These are phyloP conservation scores for Umbelopsis ramanniana DNA, from an alignment of 192 early-diverging fungal species.

Conservation along the genomic window DNA sequence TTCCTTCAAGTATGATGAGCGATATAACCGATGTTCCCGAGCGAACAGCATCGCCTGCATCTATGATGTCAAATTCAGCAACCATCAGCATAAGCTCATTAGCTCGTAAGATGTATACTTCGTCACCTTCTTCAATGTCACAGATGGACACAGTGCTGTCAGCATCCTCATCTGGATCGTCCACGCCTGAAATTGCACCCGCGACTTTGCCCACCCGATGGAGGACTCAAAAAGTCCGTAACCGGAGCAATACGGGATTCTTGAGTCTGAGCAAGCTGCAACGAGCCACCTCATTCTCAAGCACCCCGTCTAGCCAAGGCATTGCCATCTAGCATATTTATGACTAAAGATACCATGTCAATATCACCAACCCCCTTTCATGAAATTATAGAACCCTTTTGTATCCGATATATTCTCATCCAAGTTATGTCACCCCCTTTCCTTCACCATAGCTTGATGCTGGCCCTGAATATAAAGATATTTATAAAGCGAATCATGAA, in stretches of 20 bases:
- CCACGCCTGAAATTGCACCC: constrained; percentile 1
- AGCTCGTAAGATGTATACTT: constrained; percentile 5
- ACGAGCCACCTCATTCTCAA: background rate
- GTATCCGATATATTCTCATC: background rate
- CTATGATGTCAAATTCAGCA: background rate
- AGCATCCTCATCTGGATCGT: background rate
- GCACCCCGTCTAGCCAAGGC: background rate
- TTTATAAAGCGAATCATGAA: too few species aligned
- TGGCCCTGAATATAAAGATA: background rate
- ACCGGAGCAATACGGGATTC: constrained; percentile 13
- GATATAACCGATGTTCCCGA: background rate
- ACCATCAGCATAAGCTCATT: background rate
- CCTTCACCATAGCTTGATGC: background rate
- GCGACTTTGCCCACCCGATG: constrained; percentile 6
- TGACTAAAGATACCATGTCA: background rate
- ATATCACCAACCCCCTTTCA: background rate
- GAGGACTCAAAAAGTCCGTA: constrained; percentile 10
- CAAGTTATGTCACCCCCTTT: background rate
- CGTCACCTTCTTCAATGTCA: background rate
- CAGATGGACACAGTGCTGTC: background rate
- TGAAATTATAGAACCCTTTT: background rate
- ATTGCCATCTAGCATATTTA: constrained; percentile 11
- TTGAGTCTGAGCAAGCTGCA: constrained; percentile 12
- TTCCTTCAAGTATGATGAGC: background rate
- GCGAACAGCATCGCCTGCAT: background rate